Conservation (phyloP, 768 basidiomycete species). For the Termitomyces sp. region DNA sequence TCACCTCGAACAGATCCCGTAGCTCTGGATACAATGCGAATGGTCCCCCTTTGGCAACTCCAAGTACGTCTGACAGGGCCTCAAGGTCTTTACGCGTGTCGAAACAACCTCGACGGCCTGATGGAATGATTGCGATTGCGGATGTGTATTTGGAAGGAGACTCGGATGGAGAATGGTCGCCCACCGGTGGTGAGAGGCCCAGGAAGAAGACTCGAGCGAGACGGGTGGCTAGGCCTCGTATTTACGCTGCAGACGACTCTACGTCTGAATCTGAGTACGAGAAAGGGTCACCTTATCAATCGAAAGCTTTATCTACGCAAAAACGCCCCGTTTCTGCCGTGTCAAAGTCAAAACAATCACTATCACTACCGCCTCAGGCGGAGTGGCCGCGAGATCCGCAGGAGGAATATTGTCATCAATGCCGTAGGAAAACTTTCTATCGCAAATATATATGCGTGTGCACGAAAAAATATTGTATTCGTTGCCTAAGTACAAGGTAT, state of each 20-base stretch:
- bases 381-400: constrained; percentile 6
- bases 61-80: background rate
- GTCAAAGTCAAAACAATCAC: background rate
- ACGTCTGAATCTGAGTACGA: background rate
- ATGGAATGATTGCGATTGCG: background rate
- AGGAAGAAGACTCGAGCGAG: background rate
- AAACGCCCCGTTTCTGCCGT: background rate
- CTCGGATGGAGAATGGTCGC: constrained; percentile 5
- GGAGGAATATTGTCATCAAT: constrained; percentile 19
- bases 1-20: background rate
- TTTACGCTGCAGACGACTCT: background rate
- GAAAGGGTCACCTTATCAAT: background rate
- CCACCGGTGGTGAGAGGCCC: background rate
- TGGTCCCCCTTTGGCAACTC: background rate
- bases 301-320: background rate
- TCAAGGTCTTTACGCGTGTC: background rate
- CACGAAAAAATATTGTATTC: constrained; percentile 14
- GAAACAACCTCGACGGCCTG: background rate
- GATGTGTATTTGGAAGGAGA: background rate
- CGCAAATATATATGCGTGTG: constrained; percentile 10
- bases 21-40: background rate
- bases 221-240: background rate
- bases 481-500: constrained; percentile 15
- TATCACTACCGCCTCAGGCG: too few species aligned
- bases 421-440: constrained; percentile 2